phyloP scores from a whole-genome alignment of 1,284 basidiomycete genomes.

The Vanrija sp. region DNA sequence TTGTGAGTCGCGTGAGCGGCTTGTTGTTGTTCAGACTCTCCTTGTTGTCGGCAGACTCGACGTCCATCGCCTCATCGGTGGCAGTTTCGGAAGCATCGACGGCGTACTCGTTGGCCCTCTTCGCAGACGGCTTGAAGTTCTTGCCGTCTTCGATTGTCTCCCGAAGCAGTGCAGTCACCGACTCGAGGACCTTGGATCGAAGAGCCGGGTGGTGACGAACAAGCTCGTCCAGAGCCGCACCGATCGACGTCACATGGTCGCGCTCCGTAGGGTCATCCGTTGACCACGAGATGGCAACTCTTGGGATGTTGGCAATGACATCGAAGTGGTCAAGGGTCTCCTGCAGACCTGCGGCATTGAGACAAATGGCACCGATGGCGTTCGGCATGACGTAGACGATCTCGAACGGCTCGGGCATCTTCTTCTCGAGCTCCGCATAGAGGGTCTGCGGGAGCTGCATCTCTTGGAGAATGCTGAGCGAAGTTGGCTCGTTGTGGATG shows the following conservation, averaged over 20 bases:
- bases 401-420: constrained; percentile 82
- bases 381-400: constrained; percentile 89
- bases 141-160: constrained; percentile 55
- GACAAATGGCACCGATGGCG: constrained; percentile 92
- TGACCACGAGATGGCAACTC: constrained; percentile 81
- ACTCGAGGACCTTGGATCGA: constrained; percentile 72
- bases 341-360: constrained; percentile 85
- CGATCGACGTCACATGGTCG: constrained; percentile 84
- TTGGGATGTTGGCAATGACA: constrained; percentile 80
- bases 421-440: constrained; percentile 76
- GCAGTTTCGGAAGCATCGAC: constrained; percentile 5
- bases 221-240: constrained; percentile 88
- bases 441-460: constrained; percentile 83
- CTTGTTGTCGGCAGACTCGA: constrained; percentile 14
- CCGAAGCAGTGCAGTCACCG: constrained; percentile 64
- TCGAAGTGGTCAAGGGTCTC: constrained; percentile 70
- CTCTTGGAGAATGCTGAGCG: constrained; percentile 87
- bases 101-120: constrained; percentile 22
- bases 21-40: constrained; percentile 13
- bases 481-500: constrained; percentile 98
- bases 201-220: constrained; percentile 91
- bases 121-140: constrained; percentile 20
- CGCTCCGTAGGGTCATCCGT: constrained; percentile 79
- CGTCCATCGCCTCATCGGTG: constrained; percentile 10
- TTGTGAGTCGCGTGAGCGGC: constrained; percentile 13